Base-by-base conservation (phyloP, 257 asterid genomes). In the Dorcoceras hygrometricum region DNA sequence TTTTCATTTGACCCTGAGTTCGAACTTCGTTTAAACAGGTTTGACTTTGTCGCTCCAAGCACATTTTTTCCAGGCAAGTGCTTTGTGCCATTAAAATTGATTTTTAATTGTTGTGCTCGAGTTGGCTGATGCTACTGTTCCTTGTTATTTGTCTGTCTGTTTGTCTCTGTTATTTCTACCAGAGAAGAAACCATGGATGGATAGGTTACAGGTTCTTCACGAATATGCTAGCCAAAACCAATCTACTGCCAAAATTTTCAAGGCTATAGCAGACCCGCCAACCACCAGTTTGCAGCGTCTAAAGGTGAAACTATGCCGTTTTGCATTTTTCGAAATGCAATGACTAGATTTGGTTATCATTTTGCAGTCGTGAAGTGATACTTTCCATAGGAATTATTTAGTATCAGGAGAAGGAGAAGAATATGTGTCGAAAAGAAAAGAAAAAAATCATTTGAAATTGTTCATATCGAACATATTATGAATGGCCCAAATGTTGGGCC, bases 161-260 rank as follows among this genome's bases (percentile, higher is more conserved):
- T 24, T 36, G 8, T 18, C 4, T 31, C 53, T 31, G 2, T 76
- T 39, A 6, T 72, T 11, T 54, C 22, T 61, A 63, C 9, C 57
- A 92, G 97, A 90, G 83, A 93, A 81, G 77, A 93, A 85, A 65
- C 88, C 95, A 39, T 93, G 97, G 99, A 93, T 90, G 97, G 99
- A 93, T 78, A 93, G 77, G 75, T 78, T 93, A 68, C 79, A 79
- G 29, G 95, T 90, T 59, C 46, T 93, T 29, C 96, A 88, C 53
- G 87, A 83, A 48, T 74, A 86, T 79, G 96, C 95, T 65, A 80
- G 86, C 73, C 78, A 53, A 66, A 87, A 78, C 55, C 81, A 73
- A 69, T 81, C 81, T 53, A 77, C 91, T 32, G 76, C 95, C 59
- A 83, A 81, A 79, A 88, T 90, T 69, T 93, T 93, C 80, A 93